Conservation (phyloP, 2,329 filamentous ascomycete genomes). For the Penicillium paneum region DNA sequence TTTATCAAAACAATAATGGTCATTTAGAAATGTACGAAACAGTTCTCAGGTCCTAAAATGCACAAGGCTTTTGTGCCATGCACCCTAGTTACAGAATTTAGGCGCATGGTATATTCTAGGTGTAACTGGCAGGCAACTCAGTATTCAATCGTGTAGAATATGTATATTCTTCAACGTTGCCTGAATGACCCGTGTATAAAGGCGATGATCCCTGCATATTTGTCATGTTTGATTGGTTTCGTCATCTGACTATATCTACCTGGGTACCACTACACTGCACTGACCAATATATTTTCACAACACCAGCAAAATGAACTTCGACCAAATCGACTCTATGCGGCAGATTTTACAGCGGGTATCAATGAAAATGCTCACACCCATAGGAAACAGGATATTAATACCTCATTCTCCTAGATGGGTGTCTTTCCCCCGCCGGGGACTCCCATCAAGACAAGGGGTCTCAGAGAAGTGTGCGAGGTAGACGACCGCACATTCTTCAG, state of each 20-base stretch:
- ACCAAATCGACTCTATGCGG: neutral
- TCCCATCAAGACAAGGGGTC: slow-evolving; percentile 12
- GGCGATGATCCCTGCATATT: neutral
- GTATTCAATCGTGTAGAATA: no score
- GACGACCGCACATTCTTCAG: slow-evolving; percentile 17
- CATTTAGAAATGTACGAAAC: no score
- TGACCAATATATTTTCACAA: no score
- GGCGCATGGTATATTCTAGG: no score
- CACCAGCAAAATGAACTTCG: neutral
- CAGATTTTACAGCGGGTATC: neutral
- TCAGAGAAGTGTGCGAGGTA: slow-evolving; percentile 20
- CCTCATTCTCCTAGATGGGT: neutral
- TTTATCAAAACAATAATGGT: no score
- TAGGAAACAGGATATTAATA: neutral
- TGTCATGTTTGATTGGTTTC: neutral
- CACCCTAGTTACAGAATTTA: no score
- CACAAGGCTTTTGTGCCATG: no score
- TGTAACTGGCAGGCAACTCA: no score
- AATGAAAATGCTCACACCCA: neutral
- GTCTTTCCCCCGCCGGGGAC: neutral
- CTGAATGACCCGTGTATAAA: neutral
- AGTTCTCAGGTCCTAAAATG: no score
- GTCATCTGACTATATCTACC: neutral
- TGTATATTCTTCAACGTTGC: neutral
- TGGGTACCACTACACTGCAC: no score